phyloP scores from a whole-genome alignment of 768 basidiomycete genomes.

The Sistotremastrum suecicum region DNA sequence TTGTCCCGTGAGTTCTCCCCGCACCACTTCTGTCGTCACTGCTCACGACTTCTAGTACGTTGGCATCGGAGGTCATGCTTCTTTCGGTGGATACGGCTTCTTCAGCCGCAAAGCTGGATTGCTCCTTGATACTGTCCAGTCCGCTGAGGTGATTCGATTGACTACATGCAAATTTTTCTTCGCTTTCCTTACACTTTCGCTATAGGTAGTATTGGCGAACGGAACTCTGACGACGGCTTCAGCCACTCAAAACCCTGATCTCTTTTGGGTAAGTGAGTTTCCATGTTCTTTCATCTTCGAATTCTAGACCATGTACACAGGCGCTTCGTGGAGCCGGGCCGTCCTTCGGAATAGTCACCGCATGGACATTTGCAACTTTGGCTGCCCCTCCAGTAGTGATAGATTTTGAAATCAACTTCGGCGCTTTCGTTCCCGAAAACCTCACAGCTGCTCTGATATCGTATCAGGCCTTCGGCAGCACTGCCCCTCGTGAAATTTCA shows the following conservation, averaged over 20 bases:
- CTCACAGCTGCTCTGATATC: constrained; percentile 2
- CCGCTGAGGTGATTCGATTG: constrained; percentile 4
- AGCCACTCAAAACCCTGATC: constrained; percentile 8
- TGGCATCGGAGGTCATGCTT: constrained; percentile 12
- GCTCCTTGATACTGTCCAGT: constrained; percentile 11
- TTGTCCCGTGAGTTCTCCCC: constrained; percentile 4
- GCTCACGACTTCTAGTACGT: constrained; percentile 7
- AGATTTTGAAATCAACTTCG: constrained; percentile 7
- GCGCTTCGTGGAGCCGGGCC: constrained; percentile 15
- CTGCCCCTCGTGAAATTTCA: constrained; percentile 5
- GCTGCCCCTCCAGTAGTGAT: constrained; percentile 10
- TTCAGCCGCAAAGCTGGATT: constrained; percentile 12
- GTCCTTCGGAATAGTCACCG: constrained; percentile 14
- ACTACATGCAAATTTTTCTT: no score
- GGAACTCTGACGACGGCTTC: constrained; percentile 5
- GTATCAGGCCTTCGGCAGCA: constrained; percentile 7
- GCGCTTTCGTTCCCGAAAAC: neutral
- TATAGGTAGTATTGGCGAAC: constrained; percentile 2
- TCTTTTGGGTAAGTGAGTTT: constrained; percentile 12
- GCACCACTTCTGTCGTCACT: constrained; percentile 1
- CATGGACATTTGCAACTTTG: constrained; percentile 12
- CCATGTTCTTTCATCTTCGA: neutral
- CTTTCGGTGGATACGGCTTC: constrained; percentile 10
- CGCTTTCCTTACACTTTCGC: no score
- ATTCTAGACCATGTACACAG: neutral